Percentiles rank a stretch among this genome's conserved stretches.
Evolutionary conservation across 257 asterid species (phyloP).

Genomic region (Petunia secreta): DNA sequence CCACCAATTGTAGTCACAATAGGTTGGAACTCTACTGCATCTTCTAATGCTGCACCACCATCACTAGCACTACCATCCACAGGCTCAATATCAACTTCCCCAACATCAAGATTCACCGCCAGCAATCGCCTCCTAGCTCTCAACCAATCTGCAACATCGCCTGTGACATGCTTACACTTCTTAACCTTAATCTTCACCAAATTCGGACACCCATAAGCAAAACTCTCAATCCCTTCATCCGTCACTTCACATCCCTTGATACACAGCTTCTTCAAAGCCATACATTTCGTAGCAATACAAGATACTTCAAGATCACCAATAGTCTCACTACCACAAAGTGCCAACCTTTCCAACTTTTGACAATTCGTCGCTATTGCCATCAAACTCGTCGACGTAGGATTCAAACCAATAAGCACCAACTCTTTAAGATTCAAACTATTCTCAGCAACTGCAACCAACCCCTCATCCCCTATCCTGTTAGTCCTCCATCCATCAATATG

Average conservation of each 20-base stretch:
- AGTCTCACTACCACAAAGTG: slow-evolving; percentile 90
- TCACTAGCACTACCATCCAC: slow-evolving; percentile 58
- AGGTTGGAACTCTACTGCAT: slow-evolving; percentile 52
- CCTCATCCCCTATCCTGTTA: slow-evolving; percentile 80
- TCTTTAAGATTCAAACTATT: slow-evolving; percentile 67
- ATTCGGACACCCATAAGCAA: slow-evolving; percentile 88
- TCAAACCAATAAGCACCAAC: slow-evolving; percentile 81
- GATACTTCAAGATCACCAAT: slow-evolving; percentile 81
- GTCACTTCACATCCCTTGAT: slow-evolving; percentile 80
- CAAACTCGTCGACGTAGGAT: slow-evolving; percentile 64
- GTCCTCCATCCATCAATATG: slow-evolving; percentile 96
- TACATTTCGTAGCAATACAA: slow-evolving; percentile 65
- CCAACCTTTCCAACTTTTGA: slow-evolving; percentile 77
- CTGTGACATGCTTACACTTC: slow-evolving; percentile 75
- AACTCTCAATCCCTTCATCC: slow-evolving; percentile 73
- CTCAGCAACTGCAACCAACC: slow-evolving; percentile 68
- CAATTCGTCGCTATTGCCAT: slow-evolving; percentile 69
- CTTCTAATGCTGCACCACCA: slow-evolving; percentile 53
- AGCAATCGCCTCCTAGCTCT: slow-evolving; percentile 64
- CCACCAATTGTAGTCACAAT: slow-evolving; percentile 31
- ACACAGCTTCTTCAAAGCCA: slow-evolving; percentile 79
- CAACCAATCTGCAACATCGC: slow-evolving; percentile 63
- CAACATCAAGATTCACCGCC: slow-evolving; percentile 72
- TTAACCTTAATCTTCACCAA: slow-evolving; percentile 84
- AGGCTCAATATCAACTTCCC: slow-evolving; percentile 58